Evolutionary conservation across 1,284 basidiomycete species (phyloP).

Genomic region (Pisolithus thermaeus): DNA sequence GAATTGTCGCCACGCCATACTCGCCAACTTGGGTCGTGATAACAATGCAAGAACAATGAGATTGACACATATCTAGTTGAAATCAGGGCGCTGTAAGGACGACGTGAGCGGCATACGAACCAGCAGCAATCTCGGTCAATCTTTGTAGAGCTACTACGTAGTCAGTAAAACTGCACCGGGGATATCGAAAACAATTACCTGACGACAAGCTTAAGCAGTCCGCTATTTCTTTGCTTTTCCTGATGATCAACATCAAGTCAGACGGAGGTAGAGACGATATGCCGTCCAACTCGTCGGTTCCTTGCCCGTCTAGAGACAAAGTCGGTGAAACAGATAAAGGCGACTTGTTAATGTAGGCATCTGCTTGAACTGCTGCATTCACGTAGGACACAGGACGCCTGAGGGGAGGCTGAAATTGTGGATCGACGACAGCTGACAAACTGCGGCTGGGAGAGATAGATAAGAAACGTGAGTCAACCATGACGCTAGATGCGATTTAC

Average conservation of each 20-base stretch:
- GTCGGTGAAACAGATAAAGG: not conserved
- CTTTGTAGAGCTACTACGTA: slow-evolving; percentile 47
- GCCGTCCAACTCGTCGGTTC: slow-evolving; percentile 45
- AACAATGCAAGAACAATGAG: slow-evolving; percentile 60
- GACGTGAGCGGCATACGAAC: slow-evolving; percentile 36
- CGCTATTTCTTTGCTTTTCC: slow-evolving; percentile 69
- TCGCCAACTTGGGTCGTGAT: slow-evolving; percentile 64
- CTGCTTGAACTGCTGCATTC: slow-evolving; percentile 61
- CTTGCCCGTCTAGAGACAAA: slow-evolving; percentile 24
- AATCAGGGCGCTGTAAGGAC: not conserved
- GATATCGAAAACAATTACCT: slow-evolving; percentile 29
- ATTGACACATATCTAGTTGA: slow-evolving; percentile 34
- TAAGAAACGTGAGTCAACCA: not conserved
- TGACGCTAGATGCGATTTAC: slow-evolving; percentile 34
- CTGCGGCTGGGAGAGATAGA: slow-evolving; percentile 36
- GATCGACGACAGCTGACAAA: slow-evolving; percentile 42
- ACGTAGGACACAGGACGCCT: slow-evolving; percentile 52
- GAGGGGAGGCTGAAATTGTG: slow-evolving; percentile 39
- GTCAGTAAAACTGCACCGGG: slow-evolving; percentile 8
- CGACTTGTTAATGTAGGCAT: slow-evolving; percentile 30
- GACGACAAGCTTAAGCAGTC: slow-evolving; percentile 64
- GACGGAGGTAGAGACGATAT: slow-evolving; percentile 46
- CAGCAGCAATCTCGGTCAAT: slow-evolving; percentile 63
- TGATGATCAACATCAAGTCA: slow-evolving; percentile 57
- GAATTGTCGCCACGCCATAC: slow-evolving; percentile 62